Evolutionary conservation across 1,284 basidiomycete species (phyloP).

Genomic region (Pseudozyma pruni): DNA sequence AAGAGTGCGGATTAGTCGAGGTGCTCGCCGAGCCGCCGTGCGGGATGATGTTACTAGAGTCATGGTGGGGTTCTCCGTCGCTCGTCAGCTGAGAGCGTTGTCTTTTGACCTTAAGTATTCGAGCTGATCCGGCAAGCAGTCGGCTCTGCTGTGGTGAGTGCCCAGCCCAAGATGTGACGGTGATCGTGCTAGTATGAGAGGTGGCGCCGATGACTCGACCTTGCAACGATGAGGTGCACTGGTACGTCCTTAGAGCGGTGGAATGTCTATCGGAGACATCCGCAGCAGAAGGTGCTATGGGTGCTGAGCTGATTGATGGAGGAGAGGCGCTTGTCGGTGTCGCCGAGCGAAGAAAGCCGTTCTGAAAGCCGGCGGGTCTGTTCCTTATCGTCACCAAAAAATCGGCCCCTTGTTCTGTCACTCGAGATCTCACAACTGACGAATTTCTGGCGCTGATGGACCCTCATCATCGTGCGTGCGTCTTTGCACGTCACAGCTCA

Average conservation of each 20-base stretch:
- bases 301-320: constrained; percentile 2
- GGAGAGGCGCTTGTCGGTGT: constrained; percentile 2
- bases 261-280: constrained; percentile 12
- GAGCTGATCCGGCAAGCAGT: not conserved
- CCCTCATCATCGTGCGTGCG: too few species aligned
- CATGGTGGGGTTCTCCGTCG: not conserved
- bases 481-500: too few species aligned
- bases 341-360: constrained; percentile 31
- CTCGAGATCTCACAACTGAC: constrained; percentile 22
- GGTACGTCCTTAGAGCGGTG: too few species aligned
- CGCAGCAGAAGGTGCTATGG: not conserved
- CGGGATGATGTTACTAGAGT: constrained; percentile 8
- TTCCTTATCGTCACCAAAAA: too few species aligned
- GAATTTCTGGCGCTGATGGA: too few species aligned
- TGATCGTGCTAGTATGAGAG: too few species aligned
- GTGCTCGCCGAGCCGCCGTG: not conserved
- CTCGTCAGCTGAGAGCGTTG: not conserved
- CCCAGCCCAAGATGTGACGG: too few species aligned
- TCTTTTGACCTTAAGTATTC: not conserved
- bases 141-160: too few species aligned
- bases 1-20: constrained; percentile 7
- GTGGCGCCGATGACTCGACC: too few species aligned
- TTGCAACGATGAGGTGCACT: too few species aligned
- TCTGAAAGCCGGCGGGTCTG: constrained; percentile 17
- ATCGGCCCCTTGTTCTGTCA: too few species aligned